Evolutionary conservation across 202 grass and related monocot genomes (phyloP), one percentile per base, ranked within the genome.

Genomic region (Alloteropsis angusta): DNA sequence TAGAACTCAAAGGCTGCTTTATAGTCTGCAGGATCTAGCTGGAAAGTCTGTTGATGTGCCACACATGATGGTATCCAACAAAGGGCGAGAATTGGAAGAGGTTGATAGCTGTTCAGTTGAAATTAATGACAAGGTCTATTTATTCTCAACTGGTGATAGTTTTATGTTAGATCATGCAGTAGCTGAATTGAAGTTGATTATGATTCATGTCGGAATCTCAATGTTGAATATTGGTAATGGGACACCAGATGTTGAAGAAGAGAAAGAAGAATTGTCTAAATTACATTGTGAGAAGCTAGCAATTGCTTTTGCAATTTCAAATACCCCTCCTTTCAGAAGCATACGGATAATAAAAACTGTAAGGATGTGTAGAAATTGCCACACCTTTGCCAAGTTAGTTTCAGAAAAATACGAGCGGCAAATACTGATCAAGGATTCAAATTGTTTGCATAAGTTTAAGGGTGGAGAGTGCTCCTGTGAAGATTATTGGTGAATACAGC

Each of bases 361-460:
- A 57, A 88, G 91, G 66, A 80, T 92, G 30, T 97, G 91, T 85
- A 77, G 55, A 8, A 61, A 83, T 85, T 97, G 91, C 58, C 94
- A 97, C 73, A 81, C 57, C 50, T 88, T 91, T 87, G 87, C 78
- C 18, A 97, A 94, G 78, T 59, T 90, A 66, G 85, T 92, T 66
- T 90, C 90, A 39, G 76, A 97, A 71, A 70, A 86, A 84, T 77
- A 92, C 46, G 42, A 68, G 23, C 78, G 63, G 36, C 83, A 87
- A 35, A 90, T 97, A 63, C 79, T 97, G 49, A 94, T 97, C 45
- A 90, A 92, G 77, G 94, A 97, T 90, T 74, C 77, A 21, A 90
- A 82, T 64, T 90, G 87, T 82, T 81, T 97, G 77, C 94, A 97
- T 71, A 88, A 86, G 18, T 94, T 97, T 78, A 72, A 88, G 64